Base-by-base conservation (phyloP, 2,329 filamentous ascomycete species). In the Westerdykella ornata region DNA sequence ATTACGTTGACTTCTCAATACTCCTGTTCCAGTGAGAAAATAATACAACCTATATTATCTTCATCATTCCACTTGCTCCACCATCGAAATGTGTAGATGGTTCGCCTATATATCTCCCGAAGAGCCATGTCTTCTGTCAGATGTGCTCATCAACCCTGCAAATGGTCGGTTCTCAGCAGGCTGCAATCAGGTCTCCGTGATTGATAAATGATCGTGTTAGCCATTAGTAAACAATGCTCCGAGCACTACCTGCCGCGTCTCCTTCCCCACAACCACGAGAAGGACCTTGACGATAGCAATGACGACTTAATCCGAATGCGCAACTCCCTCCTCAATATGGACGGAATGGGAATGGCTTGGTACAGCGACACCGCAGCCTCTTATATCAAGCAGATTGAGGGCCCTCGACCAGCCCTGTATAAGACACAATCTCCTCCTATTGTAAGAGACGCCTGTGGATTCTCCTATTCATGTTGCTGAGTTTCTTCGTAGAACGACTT, bases 171-270 rank as follows among this genome's bases (percentile, higher is more conserved):
- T 26, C 7, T 26, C 37, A 60, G 60, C 42, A 57, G 53, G 44
- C 65, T 63, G 38, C 63, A 66, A 52, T 61, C 56, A 39, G 62
- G 52, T 5, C 4, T 22, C 39, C 18, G 11, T 26, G 11, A 29
- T 14, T 42, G 35, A 42, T 37, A 17, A 57, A 60, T 12, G 68
- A 73, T 47, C 57, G n/a, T n/a, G 22, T 11, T 9, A 26, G 22
- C 66, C n/a, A 41, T 42, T 28, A 35, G 38, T 11, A 48, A 49
- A 31, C 45, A 49, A 38, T 42, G 40, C 31, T 63, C 70, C 39
- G 72, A 76, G 37, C 75, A 77, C 53, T 77, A 76, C 49, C 67
- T 78, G 2, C 75, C 74, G 0, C 61, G 69, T n/a, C 65, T 76
- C 1, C 63, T 77, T 29, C 69, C 72, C 3, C 72, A 76, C 43